Evolutionary conservation across 1,139 yeast genomes (phyloP).

Genomic region (Geotrichum histeridarum): DNA sequence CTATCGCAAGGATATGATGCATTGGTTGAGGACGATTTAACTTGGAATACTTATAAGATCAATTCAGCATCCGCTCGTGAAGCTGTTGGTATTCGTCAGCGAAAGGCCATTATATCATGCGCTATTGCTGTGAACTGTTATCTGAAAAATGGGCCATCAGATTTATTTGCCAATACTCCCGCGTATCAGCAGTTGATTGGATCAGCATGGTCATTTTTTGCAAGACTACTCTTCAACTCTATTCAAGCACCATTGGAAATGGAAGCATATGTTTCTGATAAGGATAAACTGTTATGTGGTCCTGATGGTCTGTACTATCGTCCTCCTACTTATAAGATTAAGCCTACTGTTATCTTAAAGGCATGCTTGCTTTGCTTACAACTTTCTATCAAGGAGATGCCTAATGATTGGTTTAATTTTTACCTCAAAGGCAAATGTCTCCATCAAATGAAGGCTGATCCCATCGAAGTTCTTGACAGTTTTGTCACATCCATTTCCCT

Average conservation of each 20-base stretch:
- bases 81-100: conserved; percentile 59
- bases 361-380: conserved; percentile 27
- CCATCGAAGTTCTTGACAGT: conserved; percentile 28
- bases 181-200: conserved; percentile 41
- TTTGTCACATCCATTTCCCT: conserved; percentile 30
- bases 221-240: conserved; percentile 59
- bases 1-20: conserved; percentile 77
- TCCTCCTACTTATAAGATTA: conserved; percentile 30
- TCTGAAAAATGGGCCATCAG: conserved; percentile 30
- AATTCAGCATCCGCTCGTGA: conserved; percentile 59
- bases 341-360: conserved; percentile 25
- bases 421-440: conserved; percentile 60
- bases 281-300: conserved; percentile 30
- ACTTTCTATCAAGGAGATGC: conserved; percentile 35
- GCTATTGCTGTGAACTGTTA: conserved; percentile 64
- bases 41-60: conserved; percentile 85
- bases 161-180: conserved; percentile 23
- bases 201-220: conserved; percentile 52
- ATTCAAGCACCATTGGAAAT: conserved; percentile 55
- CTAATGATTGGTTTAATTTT: conserved; percentile 57
- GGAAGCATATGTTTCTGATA: conserved; percentile 32
- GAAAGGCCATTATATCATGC: conserved; percentile 67
- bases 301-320: conserved; percentile 27
- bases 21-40: conserved; percentile 79
- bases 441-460: conserved; percentile 40